Percentiles rank a stretch among this genome's conserved stretches.
Conservation (phyloP, 2,329 filamentous ascomycete species). For the Ceratocystis cubensis region DNA sequence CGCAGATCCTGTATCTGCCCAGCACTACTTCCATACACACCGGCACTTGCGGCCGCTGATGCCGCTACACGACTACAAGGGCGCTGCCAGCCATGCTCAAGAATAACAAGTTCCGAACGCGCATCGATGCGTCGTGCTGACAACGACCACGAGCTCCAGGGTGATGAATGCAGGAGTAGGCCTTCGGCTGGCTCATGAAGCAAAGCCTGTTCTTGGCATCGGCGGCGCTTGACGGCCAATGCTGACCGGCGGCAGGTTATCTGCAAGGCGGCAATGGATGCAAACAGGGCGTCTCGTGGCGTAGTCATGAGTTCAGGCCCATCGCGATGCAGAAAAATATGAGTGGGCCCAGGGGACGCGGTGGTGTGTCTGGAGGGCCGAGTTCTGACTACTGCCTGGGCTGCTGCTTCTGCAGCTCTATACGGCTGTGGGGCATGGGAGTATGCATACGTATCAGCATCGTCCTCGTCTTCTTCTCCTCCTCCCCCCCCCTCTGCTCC, state of each 20-base stretch:
- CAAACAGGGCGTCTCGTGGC: constrained; percentile 4
- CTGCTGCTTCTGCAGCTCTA: background rate
- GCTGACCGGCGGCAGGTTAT: constrained; percentile 10
- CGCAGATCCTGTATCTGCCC: constrained; percentile 12
- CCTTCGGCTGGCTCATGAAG: background rate
- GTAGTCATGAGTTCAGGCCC: constrained; percentile 14
- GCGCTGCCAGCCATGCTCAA: constrained; percentile 19
- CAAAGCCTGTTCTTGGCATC: background rate
- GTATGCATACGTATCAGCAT: background rate
- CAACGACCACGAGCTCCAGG: constrained; percentile 17
- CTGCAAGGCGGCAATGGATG: constrained; percentile 5
- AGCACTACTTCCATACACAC: constrained; percentile 9
- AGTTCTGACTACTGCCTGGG: background rate
- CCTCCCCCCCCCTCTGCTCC: background rate
- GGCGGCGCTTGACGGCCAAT: background rate
- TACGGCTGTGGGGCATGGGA: background rate
- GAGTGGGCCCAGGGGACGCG: constrained; percentile 1
- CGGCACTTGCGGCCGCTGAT: background rate
- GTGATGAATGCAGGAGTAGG: constrained; percentile 10
- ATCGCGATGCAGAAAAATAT: constrained; percentile 17
- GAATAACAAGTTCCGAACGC: constrained; percentile 9
- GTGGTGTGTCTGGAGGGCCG: background rate
- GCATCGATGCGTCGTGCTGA: constrained; percentile 11
- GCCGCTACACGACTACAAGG: constrained; percentile 14
- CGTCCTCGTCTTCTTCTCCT: background rate